Evolutionary conservation across 169 alveolate species (phyloP), one percentile per base, ranked within the genome.

Genomic region (Pseudocohnilembus persalinus): DNA sequence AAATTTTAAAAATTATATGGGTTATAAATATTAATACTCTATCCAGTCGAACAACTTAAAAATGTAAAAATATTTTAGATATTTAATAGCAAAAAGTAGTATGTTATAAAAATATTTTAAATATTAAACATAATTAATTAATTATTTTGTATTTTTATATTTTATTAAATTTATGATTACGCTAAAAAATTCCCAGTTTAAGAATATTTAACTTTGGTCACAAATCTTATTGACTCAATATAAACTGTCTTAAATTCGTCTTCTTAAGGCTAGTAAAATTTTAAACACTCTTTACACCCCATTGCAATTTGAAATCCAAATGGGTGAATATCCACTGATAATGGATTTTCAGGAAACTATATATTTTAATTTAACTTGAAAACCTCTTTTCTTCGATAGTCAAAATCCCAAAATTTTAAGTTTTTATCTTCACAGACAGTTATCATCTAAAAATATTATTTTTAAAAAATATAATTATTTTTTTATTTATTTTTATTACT

Each of bases 271-370:
- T 49, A 79, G 49, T 34, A 79, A 24, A 79, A 34, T 29, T 79
- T 79, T 29, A 79, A 29, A 28, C 84, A 34, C 31, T 86, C 90
- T 33, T 82, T 49, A 29, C 63, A 86, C 0, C 90, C 90, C 0
- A 86, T 75, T n/a, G 90, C 90, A 74, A 85, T 74, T 81, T 86
- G 28, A 75, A 86, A 86, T 28, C 87, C 49, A 65, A 81, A 73
- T 0, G 90, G 87, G 28, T 86, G 87, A 4, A 86, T 35, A 31
- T 82, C 85, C 76, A 86, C 80, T 20, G 87, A 86, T 33, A 78
- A 80, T 24, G 90, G 90, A 1, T 80, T 81, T 75, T 86, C 90
- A 80, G 80, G 90, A 27, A 86, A 34, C 26, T 20, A 11, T 49
- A 11, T 20, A 11, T 11, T 20, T 20, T 49, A 49, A 4, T 49